Percentiles rank a stretch among this genome's conserved stretches.
Conservation (phyloP, 129 eudicot species). For the Gnaphalium uliginosum region DNA sequence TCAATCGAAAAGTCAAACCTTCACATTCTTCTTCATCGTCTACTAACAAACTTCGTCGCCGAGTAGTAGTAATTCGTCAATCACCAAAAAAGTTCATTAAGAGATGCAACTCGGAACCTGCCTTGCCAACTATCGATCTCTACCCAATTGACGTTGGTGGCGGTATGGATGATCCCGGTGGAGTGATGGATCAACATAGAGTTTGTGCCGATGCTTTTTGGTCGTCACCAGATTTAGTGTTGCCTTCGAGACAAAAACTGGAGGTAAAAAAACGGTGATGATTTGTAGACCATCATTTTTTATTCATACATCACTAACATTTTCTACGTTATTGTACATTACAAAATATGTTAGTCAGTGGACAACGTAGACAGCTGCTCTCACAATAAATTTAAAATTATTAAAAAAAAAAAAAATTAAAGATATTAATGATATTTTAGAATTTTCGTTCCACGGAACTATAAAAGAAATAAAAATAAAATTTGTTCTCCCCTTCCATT, state of each 20-base stretch:
- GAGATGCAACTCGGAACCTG: constrained; percentile 75
- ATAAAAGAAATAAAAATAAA: too few relatives aligned
- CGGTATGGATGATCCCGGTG: constrained; percentile 32
- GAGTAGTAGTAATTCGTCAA: constrained; percentile 17
- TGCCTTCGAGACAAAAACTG: constrained; percentile 30
- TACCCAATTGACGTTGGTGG: neutral
- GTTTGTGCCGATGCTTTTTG: constrained; percentile 50
- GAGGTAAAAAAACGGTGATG: constrained; percentile 27
- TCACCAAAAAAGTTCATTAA: constrained; percentile 30
- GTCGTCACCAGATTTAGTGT: constrained; percentile 37
- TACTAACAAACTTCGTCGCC: constrained; percentile 23
- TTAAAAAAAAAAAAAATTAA: too few relatives aligned
- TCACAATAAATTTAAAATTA: too few relatives aligned
- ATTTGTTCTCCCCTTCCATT: too few relatives aligned
- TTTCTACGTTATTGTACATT: neutral
- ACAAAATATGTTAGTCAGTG: too few relatives aligned
- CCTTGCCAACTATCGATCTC: constrained; percentile 19
- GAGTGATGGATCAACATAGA: constrained; percentile 32
- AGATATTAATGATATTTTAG: too few relatives aligned
- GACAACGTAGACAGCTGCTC: too few relatives aligned
- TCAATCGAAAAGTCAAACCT: constrained; percentile 45
- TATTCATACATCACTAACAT: too few relatives aligned
- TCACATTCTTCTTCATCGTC: constrained; percentile 20
- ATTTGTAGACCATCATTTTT: neutral
- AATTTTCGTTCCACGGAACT: too few relatives aligned